Evolutionary conservation across 768 basidiomycete species (phyloP).

Genomic region (Lactarius indigo): DNA sequence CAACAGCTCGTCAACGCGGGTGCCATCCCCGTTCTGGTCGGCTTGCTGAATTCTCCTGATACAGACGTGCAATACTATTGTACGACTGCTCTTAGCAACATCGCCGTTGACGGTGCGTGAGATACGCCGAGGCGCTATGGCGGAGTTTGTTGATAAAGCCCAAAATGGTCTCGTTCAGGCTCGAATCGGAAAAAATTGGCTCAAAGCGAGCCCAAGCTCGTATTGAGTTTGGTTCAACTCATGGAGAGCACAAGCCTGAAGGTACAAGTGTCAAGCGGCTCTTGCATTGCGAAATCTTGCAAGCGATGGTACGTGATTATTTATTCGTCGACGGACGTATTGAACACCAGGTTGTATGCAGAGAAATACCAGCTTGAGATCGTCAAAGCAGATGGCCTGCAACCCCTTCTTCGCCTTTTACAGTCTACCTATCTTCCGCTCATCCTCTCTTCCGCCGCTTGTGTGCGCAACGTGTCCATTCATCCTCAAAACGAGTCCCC

Average conservation of each 20-base stretch:
- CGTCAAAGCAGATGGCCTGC: conserved; percentile 90
- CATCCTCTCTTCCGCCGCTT: conserved; percentile 96
- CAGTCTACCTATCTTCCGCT: conserved; percentile 97
- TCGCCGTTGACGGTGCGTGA: conserved; percentile 85
- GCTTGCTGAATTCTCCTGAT: conserved; percentile 89
- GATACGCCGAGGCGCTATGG: neutral
- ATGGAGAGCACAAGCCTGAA: conserved; percentile 98
- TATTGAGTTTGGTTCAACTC: conserved; percentile 85
- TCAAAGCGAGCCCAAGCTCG: conserved; percentile 89
- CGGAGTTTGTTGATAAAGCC: conserved; percentile 6
- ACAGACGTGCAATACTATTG: conserved; percentile 99
- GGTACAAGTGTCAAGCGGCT: conserved; percentile 98
- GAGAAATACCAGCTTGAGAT: conserved; percentile 99
- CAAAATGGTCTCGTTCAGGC: conserved; percentile 39
- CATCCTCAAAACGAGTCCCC: conserved; percentile 98
- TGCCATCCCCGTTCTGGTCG: conserved; percentile 95
- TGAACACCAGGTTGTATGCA: conserved; percentile 33
- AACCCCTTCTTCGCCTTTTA: conserved; percentile 87
- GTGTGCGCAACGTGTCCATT: conserved; percentile 98
- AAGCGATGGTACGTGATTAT: conserved; percentile 71
- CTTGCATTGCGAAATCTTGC: conserved; percentile 94
- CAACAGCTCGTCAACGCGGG: conserved; percentile 98
- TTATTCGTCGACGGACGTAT: neutral
- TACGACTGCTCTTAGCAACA: conserved; percentile 96
- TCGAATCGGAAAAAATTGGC: conserved; percentile 92